These are phyloP conservation scores for Aureobasidium mangrovei DNA, from an alignment of 2,329 filamentous ascomycete species.

Conservation along the genomic window DNA sequence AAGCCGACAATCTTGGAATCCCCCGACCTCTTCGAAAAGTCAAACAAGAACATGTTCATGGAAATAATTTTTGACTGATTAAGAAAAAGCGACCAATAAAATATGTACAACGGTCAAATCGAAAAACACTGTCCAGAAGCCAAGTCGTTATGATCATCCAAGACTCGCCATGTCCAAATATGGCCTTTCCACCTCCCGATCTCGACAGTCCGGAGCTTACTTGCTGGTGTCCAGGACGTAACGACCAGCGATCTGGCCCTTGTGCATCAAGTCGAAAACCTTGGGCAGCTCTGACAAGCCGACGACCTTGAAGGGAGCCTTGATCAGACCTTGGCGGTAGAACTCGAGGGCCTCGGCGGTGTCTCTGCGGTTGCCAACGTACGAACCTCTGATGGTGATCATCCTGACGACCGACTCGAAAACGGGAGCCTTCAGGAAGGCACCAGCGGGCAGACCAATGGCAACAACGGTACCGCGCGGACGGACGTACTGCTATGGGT, in stretches of 20 bases:
- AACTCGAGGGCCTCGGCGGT: slow-evolving; percentile 85
- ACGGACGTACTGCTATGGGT: slow-evolving; percentile 58
- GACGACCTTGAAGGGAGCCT: slow-evolving; percentile 69
- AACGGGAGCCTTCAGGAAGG: slow-evolving; percentile 72
- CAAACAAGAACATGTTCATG: no score
- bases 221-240: slow-evolving; percentile 69
- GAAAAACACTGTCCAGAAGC: background rate
- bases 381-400: slow-evolving; percentile 86
- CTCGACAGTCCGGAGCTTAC: slow-evolving; percentile 29
- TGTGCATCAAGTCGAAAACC: slow-evolving; percentile 64
- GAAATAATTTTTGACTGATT: no score
- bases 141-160: background rate
- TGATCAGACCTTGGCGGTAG: slow-evolving; percentile 70
- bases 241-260: slow-evolving; percentile 64
- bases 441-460: slow-evolving; percentile 77
- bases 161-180: background rate
- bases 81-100: background rate
- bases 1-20: no score
- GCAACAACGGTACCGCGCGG: slow-evolving; percentile 74
- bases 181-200: background rate
- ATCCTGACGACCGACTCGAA: slow-evolving; percentile 85
- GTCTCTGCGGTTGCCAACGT: slow-evolving; percentile 88
- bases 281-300: slow-evolving; percentile 70
- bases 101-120: background rate
- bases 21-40: no score